phyloP scores from a whole-genome alignment of 495 filamentous ascomycete species.

The Penicillium longicatenatum region DNA sequence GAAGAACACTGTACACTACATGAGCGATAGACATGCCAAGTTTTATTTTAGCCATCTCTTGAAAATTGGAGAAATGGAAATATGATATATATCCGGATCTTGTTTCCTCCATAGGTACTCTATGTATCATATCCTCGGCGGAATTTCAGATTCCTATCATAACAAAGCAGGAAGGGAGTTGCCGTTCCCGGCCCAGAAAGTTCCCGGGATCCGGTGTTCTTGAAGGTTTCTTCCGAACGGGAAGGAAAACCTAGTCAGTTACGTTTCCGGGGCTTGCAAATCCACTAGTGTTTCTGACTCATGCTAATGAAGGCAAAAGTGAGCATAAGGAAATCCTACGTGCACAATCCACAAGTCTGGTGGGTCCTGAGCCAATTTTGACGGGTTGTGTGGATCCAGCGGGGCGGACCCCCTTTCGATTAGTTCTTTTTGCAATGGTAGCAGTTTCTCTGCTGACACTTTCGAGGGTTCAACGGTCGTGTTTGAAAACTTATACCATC shows the following conservation, averaged over 20 bases:
- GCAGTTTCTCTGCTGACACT: background rate
- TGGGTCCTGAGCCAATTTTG: background rate
- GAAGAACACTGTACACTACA: background rate
- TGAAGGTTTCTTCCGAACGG: background rate
- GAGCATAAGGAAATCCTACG: background rate
- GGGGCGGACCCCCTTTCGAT: background rate
- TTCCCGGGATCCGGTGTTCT: background rate
- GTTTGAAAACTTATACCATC: background rate
- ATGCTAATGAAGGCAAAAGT: background rate
- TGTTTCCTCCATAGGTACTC: background rate
- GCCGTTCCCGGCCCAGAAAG: background rate
- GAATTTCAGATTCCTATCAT: background rate
- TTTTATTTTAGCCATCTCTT: background rate
- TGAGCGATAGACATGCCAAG: background rate
- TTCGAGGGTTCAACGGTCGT: background rate
- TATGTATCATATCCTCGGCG: background rate
- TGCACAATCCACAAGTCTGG: too few species aligned
- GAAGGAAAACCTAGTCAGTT: background rate
- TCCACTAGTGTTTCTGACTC: background rate
- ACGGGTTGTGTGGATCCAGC: background rate
- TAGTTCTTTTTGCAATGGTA: background rate
- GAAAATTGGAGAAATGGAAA: background rate
- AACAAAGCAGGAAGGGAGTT: background rate
- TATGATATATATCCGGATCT: background rate
- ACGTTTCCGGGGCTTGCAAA: background rate